A percentile compares a stretch with the other conserved stretches of the same genome.
phyloP scores from a whole-genome alignment of 2,329 filamentous ascomycete species.

The Dryadomyces quercus-mongolicae region DNA sequence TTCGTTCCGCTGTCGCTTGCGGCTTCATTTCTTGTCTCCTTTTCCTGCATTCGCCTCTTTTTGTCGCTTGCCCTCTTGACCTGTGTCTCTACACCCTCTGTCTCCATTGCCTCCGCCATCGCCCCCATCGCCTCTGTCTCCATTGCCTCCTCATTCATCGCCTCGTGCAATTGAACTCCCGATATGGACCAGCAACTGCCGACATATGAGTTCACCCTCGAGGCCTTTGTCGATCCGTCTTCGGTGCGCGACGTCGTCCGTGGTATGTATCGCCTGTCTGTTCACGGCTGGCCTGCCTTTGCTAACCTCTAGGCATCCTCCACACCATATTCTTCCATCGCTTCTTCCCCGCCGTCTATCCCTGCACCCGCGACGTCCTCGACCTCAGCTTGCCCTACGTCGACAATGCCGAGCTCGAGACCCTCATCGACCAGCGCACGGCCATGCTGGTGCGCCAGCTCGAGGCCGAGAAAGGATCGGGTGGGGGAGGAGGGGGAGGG shows the following conservation, averaged over 20 bases:
- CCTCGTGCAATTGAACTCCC: conserved; percentile 1
- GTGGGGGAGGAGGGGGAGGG: conserved; percentile 49
- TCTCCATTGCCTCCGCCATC: too few species aligned
- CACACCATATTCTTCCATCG: conserved; percentile 99
- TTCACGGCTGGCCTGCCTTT: conserved; percentile 5
- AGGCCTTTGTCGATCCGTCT: conserved; percentile 82
- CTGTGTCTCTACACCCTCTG: too few species aligned
- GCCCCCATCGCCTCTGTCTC: not conserved
- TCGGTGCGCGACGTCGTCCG: conserved; percentile 88
- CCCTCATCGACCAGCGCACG: conserved; percentile 81
- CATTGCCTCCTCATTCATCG: not conserved
- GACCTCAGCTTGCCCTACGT: conserved; percentile 84
- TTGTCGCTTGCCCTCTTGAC: too few species aligned
- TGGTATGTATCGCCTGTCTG: conserved; percentile 43
- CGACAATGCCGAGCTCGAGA: conserved; percentile 81
- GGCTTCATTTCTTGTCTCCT: not conserved
- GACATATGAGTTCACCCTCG: conserved; percentile 82
- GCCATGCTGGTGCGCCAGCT: conserved; percentile 69
- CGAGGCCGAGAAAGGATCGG: conserved; percentile 32
- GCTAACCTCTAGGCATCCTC: conserved; percentile 54
- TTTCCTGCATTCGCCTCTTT: too few species aligned
- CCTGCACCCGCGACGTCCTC: conserved; percentile 76
- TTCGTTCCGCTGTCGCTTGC: not conserved
- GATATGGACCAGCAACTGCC: conserved; percentile 10
- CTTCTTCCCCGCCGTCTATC: conserved; percentile 80